phyloP scores from a whole-genome alignment of 345 rosid genomes.

The Acer campestre region DNA sequence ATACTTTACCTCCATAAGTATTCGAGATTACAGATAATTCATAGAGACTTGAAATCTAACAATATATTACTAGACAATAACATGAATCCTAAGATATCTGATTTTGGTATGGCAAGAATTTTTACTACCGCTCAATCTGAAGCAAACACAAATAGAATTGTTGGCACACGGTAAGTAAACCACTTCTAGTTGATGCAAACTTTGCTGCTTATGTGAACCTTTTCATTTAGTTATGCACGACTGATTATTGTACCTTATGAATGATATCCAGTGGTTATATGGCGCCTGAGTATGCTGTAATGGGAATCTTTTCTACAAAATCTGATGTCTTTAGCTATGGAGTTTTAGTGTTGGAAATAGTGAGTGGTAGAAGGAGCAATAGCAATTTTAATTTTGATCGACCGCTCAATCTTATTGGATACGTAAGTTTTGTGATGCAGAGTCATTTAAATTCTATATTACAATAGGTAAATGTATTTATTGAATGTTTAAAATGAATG shows the following conservation, averaged over 20 bases:
- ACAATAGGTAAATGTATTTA: too few relatives aligned
- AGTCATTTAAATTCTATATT: too few relatives aligned
- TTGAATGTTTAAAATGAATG: too few relatives aligned
- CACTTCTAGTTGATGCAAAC: background rate
- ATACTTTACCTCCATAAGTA: background rate
- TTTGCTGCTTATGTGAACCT: too few relatives aligned
- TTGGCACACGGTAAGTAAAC: slow-evolving; percentile 12
- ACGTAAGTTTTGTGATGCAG: slow-evolving; percentile 13
- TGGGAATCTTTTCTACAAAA: slow-evolving; percentile 22
- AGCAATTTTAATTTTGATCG: background rate
- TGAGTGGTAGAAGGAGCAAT: slow-evolving; percentile 13
- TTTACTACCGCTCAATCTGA: slow-evolving; percentile 8
- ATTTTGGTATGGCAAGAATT: slow-evolving; percentile 29
- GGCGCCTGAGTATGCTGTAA: slow-evolving; percentile 22
- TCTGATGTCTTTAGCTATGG: slow-evolving; percentile 31
- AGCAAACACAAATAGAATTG: slow-evolving; percentile 8
- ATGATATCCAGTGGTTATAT: slow-evolving; percentile 13
- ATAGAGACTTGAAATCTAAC: slow-evolving; percentile 19
- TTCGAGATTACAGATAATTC: background rate
- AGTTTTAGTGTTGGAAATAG: slow-evolving; percentile 17
- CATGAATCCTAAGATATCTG: slow-evolving; percentile 24
- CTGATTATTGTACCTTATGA: too few relatives aligned
- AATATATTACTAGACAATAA: slow-evolving; percentile 22
- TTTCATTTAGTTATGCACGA: too few relatives aligned
- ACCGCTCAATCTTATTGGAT: slow-evolving; percentile 16